Evolutionary conservation across 2,329 filamentous ascomycete genomes (phyloP).

Genomic region (Microsporum ferrugineum): DNA sequence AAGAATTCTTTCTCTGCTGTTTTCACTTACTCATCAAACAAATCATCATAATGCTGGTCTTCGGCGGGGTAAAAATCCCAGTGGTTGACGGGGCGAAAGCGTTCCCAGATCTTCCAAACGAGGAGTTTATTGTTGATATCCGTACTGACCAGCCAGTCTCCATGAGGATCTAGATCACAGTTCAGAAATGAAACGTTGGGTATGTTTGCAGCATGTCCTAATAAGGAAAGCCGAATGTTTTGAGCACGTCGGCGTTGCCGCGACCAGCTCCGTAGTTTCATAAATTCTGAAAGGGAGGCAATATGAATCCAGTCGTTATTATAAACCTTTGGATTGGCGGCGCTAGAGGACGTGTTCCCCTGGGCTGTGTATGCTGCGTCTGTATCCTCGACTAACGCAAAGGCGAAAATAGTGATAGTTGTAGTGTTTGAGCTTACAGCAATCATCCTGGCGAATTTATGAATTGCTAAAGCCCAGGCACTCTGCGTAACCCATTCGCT

Average conservation of each 20-base stretch:
- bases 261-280: slow-evolving; percentile 21
- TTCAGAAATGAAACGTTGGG: slow-evolving; percentile 50
- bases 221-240: slow-evolving; percentile 34
- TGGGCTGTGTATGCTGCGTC: slow-evolving; percentile 14
- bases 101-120: slow-evolving; percentile 41
- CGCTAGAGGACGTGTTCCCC: slow-evolving; percentile 15
- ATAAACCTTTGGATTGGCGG: not conserved
- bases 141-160: slow-evolving; percentile 46
- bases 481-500: slow-evolving; percentile 63
- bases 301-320: slow-evolving; percentile 26
- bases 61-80: slow-evolving; percentile 10
- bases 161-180: slow-evolving; percentile 43
- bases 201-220: slow-evolving; percentile 41
- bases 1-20: not conserved
- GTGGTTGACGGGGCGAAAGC: slow-evolving; percentile 17
- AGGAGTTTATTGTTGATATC: slow-evolving; percentile 43
- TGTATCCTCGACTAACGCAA: slow-evolving; percentile 40
- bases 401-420: slow-evolving; percentile 48
- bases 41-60: not conserved
- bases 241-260: slow-evolving; percentile 26
- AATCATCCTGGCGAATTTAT: slow-evolving; percentile 68
- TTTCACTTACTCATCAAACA: slow-evolving; percentile 8
- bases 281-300: slow-evolving; percentile 16
- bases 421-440: slow-evolving; percentile 70
- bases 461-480: slow-evolving; percentile 82